Evolutionary conservation across 1,284 basidiomycete species (phyloP).

Genomic region (Amylostereum chailletii): DNA sequence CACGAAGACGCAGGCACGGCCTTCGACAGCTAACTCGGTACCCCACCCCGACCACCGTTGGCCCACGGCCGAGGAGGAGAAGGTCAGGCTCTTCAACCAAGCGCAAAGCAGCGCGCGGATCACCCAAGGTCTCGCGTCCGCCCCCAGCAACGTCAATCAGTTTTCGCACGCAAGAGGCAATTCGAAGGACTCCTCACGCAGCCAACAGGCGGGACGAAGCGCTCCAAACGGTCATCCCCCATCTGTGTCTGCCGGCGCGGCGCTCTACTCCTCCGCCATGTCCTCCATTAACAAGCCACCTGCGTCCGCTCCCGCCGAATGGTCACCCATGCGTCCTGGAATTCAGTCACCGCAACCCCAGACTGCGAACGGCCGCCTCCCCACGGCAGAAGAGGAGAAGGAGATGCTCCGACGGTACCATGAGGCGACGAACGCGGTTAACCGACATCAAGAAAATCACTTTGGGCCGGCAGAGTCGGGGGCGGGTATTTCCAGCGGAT

Average conservation of each 20-base stretch:
- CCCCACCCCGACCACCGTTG: slow-evolving; percentile 24
- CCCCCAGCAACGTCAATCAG: slow-evolving; percentile 1
- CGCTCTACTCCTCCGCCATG: slow-evolving; percentile 37
- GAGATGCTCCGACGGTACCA: slow-evolving; percentile 58
- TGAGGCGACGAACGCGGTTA: slow-evolving; percentile 63
- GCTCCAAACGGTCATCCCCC: slow-evolving; percentile 3
- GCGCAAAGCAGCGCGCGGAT: slow-evolving; percentile 53
- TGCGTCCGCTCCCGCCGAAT: slow-evolving; percentile 2
- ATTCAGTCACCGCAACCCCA: background rate
- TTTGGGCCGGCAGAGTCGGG: slow-evolving; percentile 15
- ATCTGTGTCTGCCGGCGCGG: slow-evolving; percentile 30
- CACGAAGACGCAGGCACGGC: slow-evolving; percentile 7
- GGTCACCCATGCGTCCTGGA: background rate
- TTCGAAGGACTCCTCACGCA: slow-evolving; percentile 10
- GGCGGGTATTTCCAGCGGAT: slow-evolving; percentile 18
- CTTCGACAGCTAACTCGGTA: slow-evolving; percentile 1
- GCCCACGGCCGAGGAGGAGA: slow-evolving; percentile 68
- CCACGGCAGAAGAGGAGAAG: slow-evolving; percentile 48
- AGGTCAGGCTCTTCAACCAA: slow-evolving; percentile 54
- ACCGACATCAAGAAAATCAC: slow-evolving; percentile 34
- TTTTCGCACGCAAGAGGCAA: slow-evolving; percentile 8
- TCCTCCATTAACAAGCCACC: slow-evolving; percentile 24
- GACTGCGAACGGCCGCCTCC: slow-evolving; percentile 12
- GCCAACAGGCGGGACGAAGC: background rate
- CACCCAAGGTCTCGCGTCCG: slow-evolving; percentile 28